Conservation (phyloP, 2,329 filamentous ascomycete species). For the Phaeoacremonium minimum region DNA sequence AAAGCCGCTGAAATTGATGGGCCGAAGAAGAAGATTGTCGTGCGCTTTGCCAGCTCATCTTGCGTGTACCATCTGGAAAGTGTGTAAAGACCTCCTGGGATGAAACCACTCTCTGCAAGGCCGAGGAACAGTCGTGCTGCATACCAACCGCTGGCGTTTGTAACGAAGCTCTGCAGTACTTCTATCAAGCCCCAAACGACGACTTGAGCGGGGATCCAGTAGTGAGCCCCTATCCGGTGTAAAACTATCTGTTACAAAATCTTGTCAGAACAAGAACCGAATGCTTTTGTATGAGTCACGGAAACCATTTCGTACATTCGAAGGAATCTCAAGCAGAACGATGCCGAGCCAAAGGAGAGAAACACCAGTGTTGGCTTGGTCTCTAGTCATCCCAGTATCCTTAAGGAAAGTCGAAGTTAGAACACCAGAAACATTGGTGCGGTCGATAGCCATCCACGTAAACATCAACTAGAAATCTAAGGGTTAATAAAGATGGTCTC, state of each 20-base stretch:
- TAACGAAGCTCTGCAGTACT: slow-evolving; percentile 36
- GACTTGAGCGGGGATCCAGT: slow-evolving; percentile 45
- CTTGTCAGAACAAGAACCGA: too few species aligned
- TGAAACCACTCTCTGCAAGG: slow-evolving; percentile 45
- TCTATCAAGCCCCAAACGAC: slow-evolving; percentile 42
- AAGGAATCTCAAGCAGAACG: slow-evolving; percentile 40
- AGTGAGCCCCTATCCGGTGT: slow-evolving; percentile 32
- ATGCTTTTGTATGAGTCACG: too few species aligned
- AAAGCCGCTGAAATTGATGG: slow-evolving; percentile 12
- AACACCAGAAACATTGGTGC: slow-evolving; percentile 16
- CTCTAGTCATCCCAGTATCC: slow-evolving; percentile 10
- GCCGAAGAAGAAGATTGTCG: slow-evolving; percentile 48
- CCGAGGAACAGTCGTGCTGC: slow-evolving; percentile 38
- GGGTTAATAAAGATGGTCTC: not conserved
- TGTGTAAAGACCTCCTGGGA: slow-evolving; percentile 45
- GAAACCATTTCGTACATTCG: slow-evolving; percentile 39
- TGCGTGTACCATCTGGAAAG: slow-evolving; percentile 47
- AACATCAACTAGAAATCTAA: slow-evolving; percentile 12
- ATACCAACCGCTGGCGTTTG: slow-evolving; percentile 37
- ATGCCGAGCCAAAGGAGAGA: slow-evolving; percentile 43
- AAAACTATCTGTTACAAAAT: not conserved
- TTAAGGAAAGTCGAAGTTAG: slow-evolving; percentile 13
- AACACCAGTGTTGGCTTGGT: slow-evolving; percentile 14
- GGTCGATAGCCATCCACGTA: slow-evolving; percentile 17
- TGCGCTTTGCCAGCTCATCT: slow-evolving; percentile 37